A percentile compares a stretch with the other conserved stretches of the same genome.
phyloP scores from a whole-genome alignment of 2,329 filamentous ascomycete species.

The Aspergillus piperis region DNA sequence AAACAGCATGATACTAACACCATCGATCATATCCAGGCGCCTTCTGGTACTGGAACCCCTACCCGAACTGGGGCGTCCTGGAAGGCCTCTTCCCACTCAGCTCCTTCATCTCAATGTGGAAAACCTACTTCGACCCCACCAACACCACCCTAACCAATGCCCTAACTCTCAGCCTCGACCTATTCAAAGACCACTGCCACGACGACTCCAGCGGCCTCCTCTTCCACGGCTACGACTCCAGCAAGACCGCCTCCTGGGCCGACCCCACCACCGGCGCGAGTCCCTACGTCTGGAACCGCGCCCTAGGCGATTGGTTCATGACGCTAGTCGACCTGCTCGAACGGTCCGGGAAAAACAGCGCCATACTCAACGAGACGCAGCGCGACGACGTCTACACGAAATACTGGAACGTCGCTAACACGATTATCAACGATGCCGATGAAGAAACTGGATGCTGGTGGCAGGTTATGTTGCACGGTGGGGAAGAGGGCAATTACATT shows the following conservation, averaged over 20 bases:
- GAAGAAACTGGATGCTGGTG: constrained; percentile 56
- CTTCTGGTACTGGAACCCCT: constrained; percentile 32
- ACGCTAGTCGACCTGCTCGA: constrained; percentile 55
- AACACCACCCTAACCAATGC: constrained; percentile 49
- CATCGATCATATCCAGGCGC: constrained; percentile 2
- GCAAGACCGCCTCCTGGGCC: constrained; percentile 54
- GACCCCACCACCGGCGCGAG: constrained; percentile 52
- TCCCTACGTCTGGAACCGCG: constrained; percentile 57
- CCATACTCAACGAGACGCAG: constrained; percentile 32
- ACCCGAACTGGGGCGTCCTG: constrained; percentile 56
- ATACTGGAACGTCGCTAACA: constrained; percentile 45
- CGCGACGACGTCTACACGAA: constrained; percentile 42
- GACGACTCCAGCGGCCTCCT: constrained; percentile 47
- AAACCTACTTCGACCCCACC: constrained; percentile 35
- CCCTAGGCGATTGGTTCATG: constrained; percentile 58
- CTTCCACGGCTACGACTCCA: constrained; percentile 58
- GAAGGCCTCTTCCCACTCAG: constrained; percentile 54
- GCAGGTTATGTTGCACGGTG: constrained; percentile 57
- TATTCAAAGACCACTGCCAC: constrained; percentile 48
- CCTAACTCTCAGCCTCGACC: constrained; percentile 48
- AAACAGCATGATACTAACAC: no score
- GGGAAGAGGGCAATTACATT: constrained; percentile 58
- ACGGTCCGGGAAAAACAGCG: constrained; percentile 37
- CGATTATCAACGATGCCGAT: constrained; percentile 48
- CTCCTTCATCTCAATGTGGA: constrained; percentile 16